Evolutionary conservation across 176 grass and related monocot species (phyloP), one percentile per base, ranked within the genome.

Genomic region (Bothriochloa decipiens): DNA sequence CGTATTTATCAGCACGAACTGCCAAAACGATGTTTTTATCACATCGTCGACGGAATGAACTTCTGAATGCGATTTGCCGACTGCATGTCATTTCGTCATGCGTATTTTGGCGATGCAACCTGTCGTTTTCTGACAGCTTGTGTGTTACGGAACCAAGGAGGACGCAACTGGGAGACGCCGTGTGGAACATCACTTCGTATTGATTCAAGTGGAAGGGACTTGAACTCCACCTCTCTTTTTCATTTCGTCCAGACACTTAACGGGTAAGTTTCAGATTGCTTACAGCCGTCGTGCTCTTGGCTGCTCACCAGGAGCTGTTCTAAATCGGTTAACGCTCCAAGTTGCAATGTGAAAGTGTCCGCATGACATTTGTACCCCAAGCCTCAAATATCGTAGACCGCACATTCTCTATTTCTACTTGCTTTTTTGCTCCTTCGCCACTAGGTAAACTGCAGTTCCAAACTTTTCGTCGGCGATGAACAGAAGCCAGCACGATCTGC

Each of bases 121-220:
- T 75, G 47, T 25, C 72, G 35, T 79, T 74, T 74, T 18, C 0
- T 11, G 8, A 42, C 27, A 2, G 6, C 69, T 80, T 80, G 35
- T 28, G 15, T 46, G 11, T 63, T 43, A 68, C 11, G 76, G 63
- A 85, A 72, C 47, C 45, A 25, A 50, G 41, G 71, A 52, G 15
- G 15, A 18, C 16, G 15, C 23, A 6, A 6, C 11, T 50, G 55
- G 58, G 65, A 83, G 45, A 79, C 13, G 40, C 58, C 75, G 67
- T 57, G 80, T 43, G 18, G 33, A 88, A 72, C 86, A 65, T 78
- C 41, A 57, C 67, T 78, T 52, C 16, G 36, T 42, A 8, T 72
- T 83, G 81, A 75, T 85, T 58, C 49, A 78, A 42, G 11, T 81
- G 69, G 12, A 77, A 36, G 79, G 41, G 16, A 77, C 37, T 39